These are phyloP conservation scores for Colletotrichum aenigma DNA, from an alignment of 2,329 filamentous ascomycete species.

Conservation along the genomic window DNA sequence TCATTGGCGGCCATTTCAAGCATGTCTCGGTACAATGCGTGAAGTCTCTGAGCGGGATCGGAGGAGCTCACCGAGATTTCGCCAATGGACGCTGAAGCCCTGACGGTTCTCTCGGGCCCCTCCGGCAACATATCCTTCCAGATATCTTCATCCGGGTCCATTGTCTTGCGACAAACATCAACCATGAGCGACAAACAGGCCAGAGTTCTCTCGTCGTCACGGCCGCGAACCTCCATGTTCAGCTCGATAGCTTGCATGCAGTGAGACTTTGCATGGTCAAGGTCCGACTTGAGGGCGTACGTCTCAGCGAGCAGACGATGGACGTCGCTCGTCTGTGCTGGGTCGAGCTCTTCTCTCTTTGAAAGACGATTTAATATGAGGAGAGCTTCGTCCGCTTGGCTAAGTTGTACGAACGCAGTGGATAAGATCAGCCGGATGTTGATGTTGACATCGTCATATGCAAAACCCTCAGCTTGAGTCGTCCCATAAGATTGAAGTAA, in stretches of 20 bases:
- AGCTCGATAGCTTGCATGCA: neutral
- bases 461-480: neutral
- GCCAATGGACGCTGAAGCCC: neutral
- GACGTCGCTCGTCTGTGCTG: neutral
- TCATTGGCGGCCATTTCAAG: fast-evolving
- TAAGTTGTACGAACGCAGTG: neutral
- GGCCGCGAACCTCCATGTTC: neutral
- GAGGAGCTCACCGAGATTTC: neutral
- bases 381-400: neutral
- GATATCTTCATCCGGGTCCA: neutral
- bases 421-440: neutral
- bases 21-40: neutral
- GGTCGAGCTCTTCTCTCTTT: neutral
- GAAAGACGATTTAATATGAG: neutral
- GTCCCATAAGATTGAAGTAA: neutral
- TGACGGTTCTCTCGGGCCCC: neutral
- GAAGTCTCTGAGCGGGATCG: neutral
- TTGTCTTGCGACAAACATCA: neutral
- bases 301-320: neutral
- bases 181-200: neutral
- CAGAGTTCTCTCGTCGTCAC: neutral
- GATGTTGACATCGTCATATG: neutral
- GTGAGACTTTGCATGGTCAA: neutral
- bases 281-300: neutral
- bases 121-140: neutral